Evolutionary conservation across 2,329 filamentous ascomycete species (phyloP).

Genomic region (Monilinia fructigena): DNA sequence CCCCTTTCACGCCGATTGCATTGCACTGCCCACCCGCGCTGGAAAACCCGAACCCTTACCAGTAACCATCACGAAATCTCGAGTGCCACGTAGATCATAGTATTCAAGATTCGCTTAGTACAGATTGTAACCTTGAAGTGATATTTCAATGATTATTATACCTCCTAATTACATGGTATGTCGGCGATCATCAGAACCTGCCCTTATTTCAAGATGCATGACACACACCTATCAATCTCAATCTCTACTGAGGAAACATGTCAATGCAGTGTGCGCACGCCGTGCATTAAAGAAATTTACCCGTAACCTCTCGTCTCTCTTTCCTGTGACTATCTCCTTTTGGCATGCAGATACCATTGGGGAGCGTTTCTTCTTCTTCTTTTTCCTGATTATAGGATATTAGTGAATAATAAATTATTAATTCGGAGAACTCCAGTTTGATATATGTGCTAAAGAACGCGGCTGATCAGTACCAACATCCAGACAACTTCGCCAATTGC

Average conservation of each 20-base stretch:
- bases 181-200: neutral
- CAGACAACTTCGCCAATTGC: neutral
- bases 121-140: neutral
- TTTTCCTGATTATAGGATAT: neutral
- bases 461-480: neutral
- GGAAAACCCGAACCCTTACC: no score
- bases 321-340: neutral
- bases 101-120: neutral
- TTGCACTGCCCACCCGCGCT: neutral
- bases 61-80: neutral
- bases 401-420: neutral
- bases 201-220: neutral
- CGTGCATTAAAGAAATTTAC: neutral
- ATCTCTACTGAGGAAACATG: neutral
- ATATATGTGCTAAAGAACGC: neutral
- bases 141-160: neutral
- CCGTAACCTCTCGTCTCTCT: neutral
- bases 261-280: neutral
- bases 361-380: no score
- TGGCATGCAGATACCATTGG: neutral
- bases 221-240: neutral
- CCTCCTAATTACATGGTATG: no score
- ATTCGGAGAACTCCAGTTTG: neutral
- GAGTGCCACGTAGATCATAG: neutral
- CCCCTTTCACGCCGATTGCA: neutral